Evolutionary conservation across 306 rosid genomes (phyloP).

Genomic region (Glycine latifolia): DNA sequence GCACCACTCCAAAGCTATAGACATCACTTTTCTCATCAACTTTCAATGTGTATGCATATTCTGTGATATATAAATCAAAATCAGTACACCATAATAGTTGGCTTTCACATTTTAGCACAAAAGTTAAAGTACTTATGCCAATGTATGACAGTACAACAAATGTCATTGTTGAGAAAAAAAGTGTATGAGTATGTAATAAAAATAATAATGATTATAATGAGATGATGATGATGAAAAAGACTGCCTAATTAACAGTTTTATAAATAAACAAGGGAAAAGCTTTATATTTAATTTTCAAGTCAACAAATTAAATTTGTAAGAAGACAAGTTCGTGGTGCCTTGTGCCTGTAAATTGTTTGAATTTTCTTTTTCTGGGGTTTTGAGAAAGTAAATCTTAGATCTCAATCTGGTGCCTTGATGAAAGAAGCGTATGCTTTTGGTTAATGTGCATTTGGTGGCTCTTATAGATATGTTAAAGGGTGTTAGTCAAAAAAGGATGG

Average conservation of each 20-base stretch:
- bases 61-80: conserved; percentile 40
- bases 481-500: conserved; percentile 53
- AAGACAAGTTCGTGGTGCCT: conserved; percentile 34
- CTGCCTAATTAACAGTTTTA: background rate
- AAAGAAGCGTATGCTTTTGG: conserved; percentile 44
- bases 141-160: background rate
- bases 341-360: conserved; percentile 20
- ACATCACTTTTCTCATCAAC: conserved; percentile 92
- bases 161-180: background rate
- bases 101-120: conserved; percentile 5
- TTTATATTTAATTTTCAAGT: conserved; percentile 22
- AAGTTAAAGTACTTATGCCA: conserved; percentile 9
- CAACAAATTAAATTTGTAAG: conserved; percentile 23
- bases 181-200: background rate
- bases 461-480: conserved; percentile 21
- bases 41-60: conserved; percentile 89
- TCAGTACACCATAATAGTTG: conserved; percentile 11
- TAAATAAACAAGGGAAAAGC: conserved; percentile 2
- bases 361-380: conserved; percentile 59
- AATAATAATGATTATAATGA: background rate
- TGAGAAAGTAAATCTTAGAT: conserved; percentile 66
- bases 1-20: conserved; percentile 86
- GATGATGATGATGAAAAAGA: background rate
- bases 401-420: conserved; percentile 51
- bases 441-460: background rate